Evolutionary conservation across 2,329 filamentous ascomycete genomes (phyloP).

Genomic region (Ceratocystis smalleyi): DNA sequence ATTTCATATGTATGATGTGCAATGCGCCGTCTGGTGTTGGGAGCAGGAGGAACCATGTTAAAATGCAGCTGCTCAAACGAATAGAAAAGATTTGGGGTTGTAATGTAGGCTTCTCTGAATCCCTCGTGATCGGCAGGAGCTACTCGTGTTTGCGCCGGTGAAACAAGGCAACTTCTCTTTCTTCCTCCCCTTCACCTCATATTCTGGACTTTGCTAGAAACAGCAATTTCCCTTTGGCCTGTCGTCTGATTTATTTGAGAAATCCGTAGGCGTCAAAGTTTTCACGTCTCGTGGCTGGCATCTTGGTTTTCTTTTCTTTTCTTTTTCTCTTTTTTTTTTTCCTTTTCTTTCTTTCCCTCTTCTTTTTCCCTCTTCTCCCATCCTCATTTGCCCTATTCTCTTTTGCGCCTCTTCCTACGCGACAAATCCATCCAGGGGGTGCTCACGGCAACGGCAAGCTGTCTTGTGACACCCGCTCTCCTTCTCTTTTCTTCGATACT

Average conservation of each 20-base stretch:
- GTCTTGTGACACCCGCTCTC: conserved; percentile 7
- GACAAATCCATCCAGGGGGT: conserved; percentile 3
- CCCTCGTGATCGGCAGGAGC: neutral
- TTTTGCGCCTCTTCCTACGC: conserved; percentile 1
- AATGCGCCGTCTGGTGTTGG: neutral
- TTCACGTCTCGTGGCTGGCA: neutral
- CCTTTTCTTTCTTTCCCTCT: neutral
- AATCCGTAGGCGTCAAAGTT: neutral
- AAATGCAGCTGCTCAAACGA: neutral
- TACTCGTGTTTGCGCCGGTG: neutral
- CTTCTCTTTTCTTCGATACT: neutral
- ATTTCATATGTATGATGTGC: neutral
- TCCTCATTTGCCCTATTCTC: neutral
- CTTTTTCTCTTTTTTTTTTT: neutral
- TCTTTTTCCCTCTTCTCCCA: neutral
- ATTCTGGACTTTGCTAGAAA: neutral
- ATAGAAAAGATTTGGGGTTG: neutral
- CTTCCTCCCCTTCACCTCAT: neutral
- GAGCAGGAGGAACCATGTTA: neutral
- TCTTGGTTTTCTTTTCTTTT: neutral
- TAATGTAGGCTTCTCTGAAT: neutral
- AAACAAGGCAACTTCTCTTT: conserved; percentile 5
- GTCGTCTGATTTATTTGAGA: neutral
- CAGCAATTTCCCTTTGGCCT: neutral
- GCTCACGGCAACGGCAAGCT: neutral